These are phyloP conservation scores for Uronychia binucleata DNA, from an alignment of 73 alveolate species.

Conservation along the genomic window DNA sequence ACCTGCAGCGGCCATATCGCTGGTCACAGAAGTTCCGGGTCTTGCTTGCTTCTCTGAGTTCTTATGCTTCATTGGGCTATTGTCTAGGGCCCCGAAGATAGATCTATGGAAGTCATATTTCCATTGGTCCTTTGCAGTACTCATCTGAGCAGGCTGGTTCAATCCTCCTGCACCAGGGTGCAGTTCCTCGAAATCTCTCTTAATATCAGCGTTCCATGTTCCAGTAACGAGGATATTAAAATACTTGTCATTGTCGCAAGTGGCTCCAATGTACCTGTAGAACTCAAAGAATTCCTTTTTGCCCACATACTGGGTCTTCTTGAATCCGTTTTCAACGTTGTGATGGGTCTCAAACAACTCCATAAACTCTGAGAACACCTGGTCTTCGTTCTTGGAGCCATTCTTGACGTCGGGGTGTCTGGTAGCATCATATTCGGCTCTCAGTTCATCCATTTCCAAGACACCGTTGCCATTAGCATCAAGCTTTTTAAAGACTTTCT, in stretches of 20 bases:
- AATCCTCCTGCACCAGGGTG: slow-evolving; percentile 12
- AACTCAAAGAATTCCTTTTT: slow-evolving; percentile 60
- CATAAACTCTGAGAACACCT: slow-evolving; percentile 52
- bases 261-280: slow-evolving; percentile 41
- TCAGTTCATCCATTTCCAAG: slow-evolving; percentile 69
- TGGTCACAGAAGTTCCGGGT: slow-evolving; percentile 19
- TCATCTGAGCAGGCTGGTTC: slow-evolving; percentile 26
- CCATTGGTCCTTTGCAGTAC: slow-evolving; percentile 57
- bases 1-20: slow-evolving; percentile 61
- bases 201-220: slow-evolving; percentile 60
- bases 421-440: slow-evolving; percentile 40
- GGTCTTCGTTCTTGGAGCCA: slow-evolving; percentile 68
- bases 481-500: slow-evolving; percentile 62
- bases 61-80: slow-evolving; percentile 49
- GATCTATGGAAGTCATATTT: slow-evolving; percentile 65
- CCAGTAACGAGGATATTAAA: slow-evolving; percentile 57
- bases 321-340: slow-evolving; percentile 39
- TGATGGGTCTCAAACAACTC: slow-evolving; percentile 69
- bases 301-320: slow-evolving; percentile 23
- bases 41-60: slow-evolving; percentile 9
- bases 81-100: slow-evolving; percentile 49
- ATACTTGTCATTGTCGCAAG: slow-evolving; percentile 42
- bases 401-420: slow-evolving; percentile 85
- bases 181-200: slow-evolving; percentile 4
- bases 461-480: slow-evolving; percentile 69